Conservation (phyloP, 345 rosid genomes). For the Geranium brycei region DNA sequence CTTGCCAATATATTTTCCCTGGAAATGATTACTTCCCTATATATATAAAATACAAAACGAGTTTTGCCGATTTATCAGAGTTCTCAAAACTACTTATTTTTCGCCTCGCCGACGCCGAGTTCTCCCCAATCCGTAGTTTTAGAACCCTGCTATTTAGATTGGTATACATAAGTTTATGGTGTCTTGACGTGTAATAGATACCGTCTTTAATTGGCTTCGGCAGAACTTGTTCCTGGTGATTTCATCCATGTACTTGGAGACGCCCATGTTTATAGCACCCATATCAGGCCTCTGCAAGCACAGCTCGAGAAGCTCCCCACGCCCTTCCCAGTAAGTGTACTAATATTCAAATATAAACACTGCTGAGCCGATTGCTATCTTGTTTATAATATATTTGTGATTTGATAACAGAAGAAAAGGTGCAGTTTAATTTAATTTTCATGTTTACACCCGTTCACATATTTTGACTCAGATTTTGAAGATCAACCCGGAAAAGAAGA, state of each 20-base stretch:
- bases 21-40: too few relatives aligned
- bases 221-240: slow-evolving; percentile 87
- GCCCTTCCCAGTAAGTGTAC: slow-evolving; percentile 74
- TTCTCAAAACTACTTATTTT: too few relatives aligned
- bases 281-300: slow-evolving; percentile 71
- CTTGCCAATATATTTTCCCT: too few relatives aligned
- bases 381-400: too few relatives aligned
- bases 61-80: too few relatives aligned
- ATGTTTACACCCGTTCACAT: not conserved
- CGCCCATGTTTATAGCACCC: slow-evolving; percentile 75
- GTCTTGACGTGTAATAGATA: not conserved
- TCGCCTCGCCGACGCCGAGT: too few relatives aligned
- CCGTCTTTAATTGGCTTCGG: not conserved
- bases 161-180: too few relatives aligned
- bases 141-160: too few relatives aligned
- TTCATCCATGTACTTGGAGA: slow-evolving; percentile 76
- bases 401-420: too few relatives aligned
- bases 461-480: slow-evolving; percentile 23
- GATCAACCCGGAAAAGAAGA: slow-evolving; percentile 30
- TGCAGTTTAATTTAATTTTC: too few relatives aligned
- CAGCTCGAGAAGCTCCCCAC: slow-evolving; percentile 87
- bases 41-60: too few relatives aligned
- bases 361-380: not conserved
- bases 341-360: not conserved
- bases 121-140: too few relatives aligned